These are phyloP conservation scores for Taiozyma onychis DNA, from an alignment of 1,139 yeast species.

Conservation along the genomic window DNA sequence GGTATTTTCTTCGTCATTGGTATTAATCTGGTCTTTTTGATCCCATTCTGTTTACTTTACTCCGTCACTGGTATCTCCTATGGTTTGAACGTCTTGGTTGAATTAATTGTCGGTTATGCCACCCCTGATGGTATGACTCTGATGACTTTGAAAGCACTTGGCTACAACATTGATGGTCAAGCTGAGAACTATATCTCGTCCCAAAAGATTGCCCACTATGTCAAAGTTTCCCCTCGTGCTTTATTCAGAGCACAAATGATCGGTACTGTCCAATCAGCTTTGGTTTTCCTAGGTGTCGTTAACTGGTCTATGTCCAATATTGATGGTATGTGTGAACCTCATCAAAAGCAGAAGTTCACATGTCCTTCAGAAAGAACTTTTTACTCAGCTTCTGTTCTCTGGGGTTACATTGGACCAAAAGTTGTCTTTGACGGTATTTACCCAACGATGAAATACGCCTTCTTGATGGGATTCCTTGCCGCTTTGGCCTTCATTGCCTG, in stretches of 20 bases:
- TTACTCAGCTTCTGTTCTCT: slow-evolving; percentile 49
- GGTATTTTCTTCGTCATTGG: slow-evolving; percentile 52
- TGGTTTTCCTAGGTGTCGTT: slow-evolving; percentile 47
- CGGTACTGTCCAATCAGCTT: slow-evolving; percentile 36
- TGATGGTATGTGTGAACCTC: slow-evolving; percentile 40
- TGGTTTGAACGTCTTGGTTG: slow-evolving; percentile 54
- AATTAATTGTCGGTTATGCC: slow-evolving; percentile 57
- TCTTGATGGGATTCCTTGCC: slow-evolving; percentile 46
- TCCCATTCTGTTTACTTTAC: slow-evolving; percentile 44
- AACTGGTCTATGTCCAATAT: slow-evolving; percentile 47
- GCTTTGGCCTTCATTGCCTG: slow-evolving; percentile 39
- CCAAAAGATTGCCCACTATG: slow-evolving; percentile 56
- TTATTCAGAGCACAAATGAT: slow-evolving; percentile 53
- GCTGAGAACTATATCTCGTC: slow-evolving; percentile 53
- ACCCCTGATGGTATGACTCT: slow-evolving; percentile 56
- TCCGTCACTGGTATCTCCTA: slow-evolving; percentile 48
- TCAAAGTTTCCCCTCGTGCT: slow-evolving; percentile 53
- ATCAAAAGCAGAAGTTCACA: slow-evolving; percentile 36
- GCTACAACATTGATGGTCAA: slow-evolving; percentile 55
- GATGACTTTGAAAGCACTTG: slow-evolving; percentile 53
- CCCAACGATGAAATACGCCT: slow-evolving; percentile 44
- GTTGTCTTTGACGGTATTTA: slow-evolving; percentile 46
- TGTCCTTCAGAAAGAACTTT: slow-evolving; percentile 42
- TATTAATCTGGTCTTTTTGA: slow-evolving; percentile 47
- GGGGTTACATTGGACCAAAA: slow-evolving; percentile 68